Percentiles rank a stretch among this genome's conserved stretches.
phyloP scores from a whole-genome alignment of 192 early-diverging fungal species.

The Thamnidium elegans region DNA sequence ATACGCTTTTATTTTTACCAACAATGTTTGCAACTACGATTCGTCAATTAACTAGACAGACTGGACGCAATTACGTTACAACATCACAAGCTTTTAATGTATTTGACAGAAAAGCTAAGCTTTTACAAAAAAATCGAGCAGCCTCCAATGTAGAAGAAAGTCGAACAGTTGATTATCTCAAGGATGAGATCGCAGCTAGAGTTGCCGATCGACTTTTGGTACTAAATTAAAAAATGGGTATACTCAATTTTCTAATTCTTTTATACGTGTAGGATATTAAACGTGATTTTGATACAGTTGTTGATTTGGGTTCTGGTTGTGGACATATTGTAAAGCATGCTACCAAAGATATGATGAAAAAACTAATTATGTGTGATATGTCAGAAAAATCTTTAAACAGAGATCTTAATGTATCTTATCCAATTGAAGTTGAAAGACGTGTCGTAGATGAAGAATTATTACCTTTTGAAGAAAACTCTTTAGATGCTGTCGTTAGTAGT shows the following conservation, averaged over 20 bases:
- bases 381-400: slow-evolving; percentile 58
- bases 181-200: slow-evolving; percentile 85
- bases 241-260: neutral
- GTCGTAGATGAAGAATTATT: slow-evolving; percentile 84
- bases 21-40: too few relatives aligned
- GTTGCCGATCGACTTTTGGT: slow-evolving; percentile 86
- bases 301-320: slow-evolving; percentile 86
- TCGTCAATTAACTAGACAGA: too few relatives aligned
- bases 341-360: slow-evolving; percentile 77
- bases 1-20: too few relatives aligned
- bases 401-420: slow-evolving; percentile 44
- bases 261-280: slow-evolving; percentile 74
- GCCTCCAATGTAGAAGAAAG: slow-evolving; percentile 53
- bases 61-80: slow-evolving; percentile 1
- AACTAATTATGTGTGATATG: slow-evolving; percentile 85
- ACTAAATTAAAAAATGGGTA: neutral
- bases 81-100: slow-evolving; percentile 51
- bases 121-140: slow-evolving; percentile 73
- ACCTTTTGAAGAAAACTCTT: slow-evolving; percentile 76
- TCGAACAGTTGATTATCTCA: slow-evolving; percentile 84
- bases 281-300: slow-evolving; percentile 76
- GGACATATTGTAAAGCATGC: slow-evolving; percentile 86
- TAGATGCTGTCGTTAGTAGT: slow-evolving; percentile 87
- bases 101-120: slow-evolving; percentile 81
- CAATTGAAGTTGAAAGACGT: slow-evolving; percentile 71